Conservation (phyloP, 495 filamentous ascomycete genomes). For the Podospora didyma region DNA sequence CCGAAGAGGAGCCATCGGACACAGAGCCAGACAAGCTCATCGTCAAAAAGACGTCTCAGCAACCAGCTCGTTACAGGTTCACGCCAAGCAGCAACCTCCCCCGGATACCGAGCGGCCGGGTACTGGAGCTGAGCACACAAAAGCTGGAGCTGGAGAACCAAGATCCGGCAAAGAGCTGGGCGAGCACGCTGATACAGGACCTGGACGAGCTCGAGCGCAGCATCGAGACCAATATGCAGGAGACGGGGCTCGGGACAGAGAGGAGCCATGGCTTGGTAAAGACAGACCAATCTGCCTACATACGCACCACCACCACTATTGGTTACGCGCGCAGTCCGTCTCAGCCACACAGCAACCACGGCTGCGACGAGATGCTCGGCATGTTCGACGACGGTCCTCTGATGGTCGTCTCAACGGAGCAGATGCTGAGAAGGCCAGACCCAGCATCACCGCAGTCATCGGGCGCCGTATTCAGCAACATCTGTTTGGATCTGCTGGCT, state of each 20-base stretch:
- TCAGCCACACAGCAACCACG: conserved; percentile 6
- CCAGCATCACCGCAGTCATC: conserved; percentile 13
- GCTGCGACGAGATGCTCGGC: conserved; percentile 17
- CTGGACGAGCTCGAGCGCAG: conserved; percentile 12
- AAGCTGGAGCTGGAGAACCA: conserved; percentile 14
- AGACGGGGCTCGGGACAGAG: conserved; percentile 10
- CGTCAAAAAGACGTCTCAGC: neutral
- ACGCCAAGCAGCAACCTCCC: neutral
- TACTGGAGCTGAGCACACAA: conserved; percentile 9
- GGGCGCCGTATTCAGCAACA: conserved; percentile 11
- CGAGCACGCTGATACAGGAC: conserved; percentile 15
- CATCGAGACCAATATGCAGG: conserved; percentile 1
- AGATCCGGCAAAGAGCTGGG: conserved; percentile 17
- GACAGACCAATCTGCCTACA: conserved; percentile 39
- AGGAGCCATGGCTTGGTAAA: neutral
- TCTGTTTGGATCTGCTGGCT: conserved; percentile 19
- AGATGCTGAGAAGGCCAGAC: neutral
- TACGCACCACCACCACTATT: conserved; percentile 56
- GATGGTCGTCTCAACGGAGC: neutral
- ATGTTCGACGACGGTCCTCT: conserved; percentile 4
- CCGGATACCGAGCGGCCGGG: conserved; percentile 6
- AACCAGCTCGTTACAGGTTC: conserved; percentile 2
- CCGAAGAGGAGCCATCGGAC: neutral
- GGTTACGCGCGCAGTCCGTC: conserved; percentile 33
- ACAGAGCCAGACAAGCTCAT: neutral